Conservation (phyloP, 2,329 filamentous ascomycete genomes). For the Davidsoniella eucalypti region DNA sequence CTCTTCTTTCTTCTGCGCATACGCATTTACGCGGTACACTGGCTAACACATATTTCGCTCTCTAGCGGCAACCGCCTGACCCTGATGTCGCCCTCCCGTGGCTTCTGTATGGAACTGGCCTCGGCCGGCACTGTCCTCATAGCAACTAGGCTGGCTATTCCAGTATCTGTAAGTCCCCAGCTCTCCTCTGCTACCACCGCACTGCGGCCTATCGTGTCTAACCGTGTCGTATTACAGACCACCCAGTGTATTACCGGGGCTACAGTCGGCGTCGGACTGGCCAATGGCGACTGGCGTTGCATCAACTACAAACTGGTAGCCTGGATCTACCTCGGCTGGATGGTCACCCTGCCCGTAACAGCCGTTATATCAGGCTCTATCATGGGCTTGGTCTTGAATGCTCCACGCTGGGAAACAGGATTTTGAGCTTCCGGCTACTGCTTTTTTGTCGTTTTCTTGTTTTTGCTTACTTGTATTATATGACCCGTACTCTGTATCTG, state of each 20-base stretch:
- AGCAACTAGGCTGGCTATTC: slow-evolving; percentile 33
- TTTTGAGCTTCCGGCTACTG: too few relatives aligned
- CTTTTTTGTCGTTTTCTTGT: too few relatives aligned
- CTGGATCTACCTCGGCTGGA: slow-evolving; percentile 32
- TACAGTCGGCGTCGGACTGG: slow-evolving; percentile 34
- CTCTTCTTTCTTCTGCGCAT: background rate
- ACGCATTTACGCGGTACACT: background rate
- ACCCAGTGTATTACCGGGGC: slow-evolving; percentile 37
- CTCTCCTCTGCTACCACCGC: background rate
- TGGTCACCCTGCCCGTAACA: slow-evolving; percentile 34
- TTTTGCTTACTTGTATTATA: too few relatives aligned
- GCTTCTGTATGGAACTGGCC: slow-evolving; percentile 34
- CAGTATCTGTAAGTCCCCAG: slow-evolving; percentile 23
- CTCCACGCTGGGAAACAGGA: slow-evolving; percentile 23
- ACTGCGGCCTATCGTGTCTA: background rate
- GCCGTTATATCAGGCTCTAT: slow-evolving; percentile 32
- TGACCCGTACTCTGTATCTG: too few relatives aligned
- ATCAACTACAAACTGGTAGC: slow-evolving; percentile 33
- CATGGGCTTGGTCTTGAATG: slow-evolving; percentile 39
- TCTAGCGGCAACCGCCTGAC: slow-evolving; percentile 33
- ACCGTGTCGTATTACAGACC: slow-evolving; percentile 18
- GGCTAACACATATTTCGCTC: background rate
- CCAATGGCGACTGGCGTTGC: slow-evolving; percentile 31
- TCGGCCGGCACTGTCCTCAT: slow-evolving; percentile 37
- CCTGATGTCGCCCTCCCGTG: slow-evolving; percentile 35